Percentiles rank a stretch among this genome's conserved stretches.
Evolutionary conservation across 2,329 filamentous ascomycete genomes (phyloP).

Genomic region (Penicillium sp.): DNA sequence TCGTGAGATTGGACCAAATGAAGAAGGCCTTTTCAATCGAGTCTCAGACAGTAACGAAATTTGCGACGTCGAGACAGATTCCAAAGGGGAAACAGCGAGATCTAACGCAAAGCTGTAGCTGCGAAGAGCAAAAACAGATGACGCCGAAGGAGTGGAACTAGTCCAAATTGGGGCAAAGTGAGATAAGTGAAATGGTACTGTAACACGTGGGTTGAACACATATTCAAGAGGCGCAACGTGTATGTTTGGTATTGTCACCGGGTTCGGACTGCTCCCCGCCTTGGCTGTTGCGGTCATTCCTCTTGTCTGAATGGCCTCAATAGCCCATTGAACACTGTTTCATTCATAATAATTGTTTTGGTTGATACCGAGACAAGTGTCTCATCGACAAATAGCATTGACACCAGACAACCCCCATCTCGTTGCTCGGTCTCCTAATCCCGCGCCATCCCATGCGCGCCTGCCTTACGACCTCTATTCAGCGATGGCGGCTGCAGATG

Average conservation of each 20-base stretch:
- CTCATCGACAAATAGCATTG: not conserved
- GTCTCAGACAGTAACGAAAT: not conserved
- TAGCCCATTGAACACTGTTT: not conserved
- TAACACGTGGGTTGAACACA: not conserved
- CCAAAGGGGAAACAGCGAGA: not conserved
- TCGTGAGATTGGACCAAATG: not conserved
- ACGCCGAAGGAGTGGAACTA: slow-evolving; percentile 8
- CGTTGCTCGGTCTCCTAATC: slow-evolving; percentile 1
- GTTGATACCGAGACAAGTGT: not conserved
- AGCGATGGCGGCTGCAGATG: slow-evolving; percentile 75
- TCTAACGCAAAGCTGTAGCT: not conserved
- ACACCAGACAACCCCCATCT: not conserved
- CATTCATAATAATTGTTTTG: not conserved
- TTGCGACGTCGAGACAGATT: not conserved
- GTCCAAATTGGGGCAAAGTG: slow-evolving; percentile 5
- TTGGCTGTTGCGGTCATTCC: slow-evolving; percentile 21
- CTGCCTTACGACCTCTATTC: slow-evolving; percentile 18
- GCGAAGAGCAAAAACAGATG: slow-evolving; percentile 6
- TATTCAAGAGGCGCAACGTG: not conserved
- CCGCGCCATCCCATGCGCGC: slow-evolving; percentile 28
- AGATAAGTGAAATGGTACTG: slow-evolving; percentile 4
- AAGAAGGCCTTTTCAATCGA: not conserved
- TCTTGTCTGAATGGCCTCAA: slow-evolving; percentile 19
- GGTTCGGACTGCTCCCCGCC: slow-evolving; percentile 23
- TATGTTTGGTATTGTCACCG: slow-evolving; percentile 32